A percentile compares a stretch with the other conserved stretches of the same genome.
Conservation (phyloP, 805 yeast species). For the Debaryomyces tyrocola region DNA sequence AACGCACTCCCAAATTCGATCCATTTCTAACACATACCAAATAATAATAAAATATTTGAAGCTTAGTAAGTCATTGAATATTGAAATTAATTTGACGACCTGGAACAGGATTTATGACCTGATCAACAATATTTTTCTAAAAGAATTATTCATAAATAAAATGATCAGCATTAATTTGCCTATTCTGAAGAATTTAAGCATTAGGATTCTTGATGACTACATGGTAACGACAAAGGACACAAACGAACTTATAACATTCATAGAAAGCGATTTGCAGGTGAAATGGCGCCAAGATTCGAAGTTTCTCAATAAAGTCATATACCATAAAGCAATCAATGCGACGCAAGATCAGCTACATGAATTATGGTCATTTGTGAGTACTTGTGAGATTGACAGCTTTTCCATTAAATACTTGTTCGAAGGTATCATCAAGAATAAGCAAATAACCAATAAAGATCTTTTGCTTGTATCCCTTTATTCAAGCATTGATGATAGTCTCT, state of each 20-base stretch:
- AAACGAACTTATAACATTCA: slow-evolving; percentile 28
- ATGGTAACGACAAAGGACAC: slow-evolving; percentile 25
- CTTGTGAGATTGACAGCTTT: slow-evolving; percentile 4
- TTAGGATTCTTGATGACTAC: slow-evolving; percentile 36
- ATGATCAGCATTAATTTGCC: slow-evolving; percentile 33
- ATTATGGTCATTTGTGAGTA: not conserved
- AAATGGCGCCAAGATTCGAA: slow-evolving; percentile 31
- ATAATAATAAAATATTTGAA: slow-evolving; percentile 31
- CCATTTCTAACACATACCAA: slow-evolving; percentile 30
- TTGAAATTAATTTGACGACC: slow-evolving; percentile 33
- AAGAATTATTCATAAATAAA: slow-evolving; percentile 34
- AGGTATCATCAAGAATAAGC: slow-evolving; percentile 9
- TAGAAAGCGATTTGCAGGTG: slow-evolving; percentile 32
- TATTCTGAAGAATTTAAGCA: slow-evolving; percentile 27
- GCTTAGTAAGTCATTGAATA: slow-evolving; percentile 21
- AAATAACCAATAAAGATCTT: slow-evolving; percentile 1
- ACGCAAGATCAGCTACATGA: not conserved
- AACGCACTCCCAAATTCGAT: slow-evolving; percentile 32
- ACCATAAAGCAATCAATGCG: slow-evolving; percentile 10
- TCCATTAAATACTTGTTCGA: slow-evolving; percentile 18
- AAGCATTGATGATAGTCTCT: not conserved
- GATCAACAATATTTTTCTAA: slow-evolving; percentile 37
- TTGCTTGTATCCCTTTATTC: slow-evolving; percentile 5
- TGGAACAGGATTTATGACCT: slow-evolving; percentile 39
- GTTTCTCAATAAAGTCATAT: slow-evolving; percentile 28